Conservation (phyloP, 192 early-diverging fungal species). For the Linderina pennispora region DNA sequence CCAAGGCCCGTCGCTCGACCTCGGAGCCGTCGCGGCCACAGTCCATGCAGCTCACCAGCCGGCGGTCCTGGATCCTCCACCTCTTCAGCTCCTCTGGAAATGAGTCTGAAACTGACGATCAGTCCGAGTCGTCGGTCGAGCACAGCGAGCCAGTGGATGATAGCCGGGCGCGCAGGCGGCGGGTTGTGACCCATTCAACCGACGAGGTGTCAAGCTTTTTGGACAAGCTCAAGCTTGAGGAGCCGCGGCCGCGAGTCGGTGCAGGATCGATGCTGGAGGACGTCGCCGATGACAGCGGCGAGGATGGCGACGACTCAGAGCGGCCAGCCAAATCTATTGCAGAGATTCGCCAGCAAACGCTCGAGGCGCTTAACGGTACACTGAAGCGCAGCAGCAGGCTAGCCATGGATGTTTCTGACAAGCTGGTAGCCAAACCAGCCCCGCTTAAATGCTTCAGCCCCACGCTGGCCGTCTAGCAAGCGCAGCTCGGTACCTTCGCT, state of each 20-base stretch:
- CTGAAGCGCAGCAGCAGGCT: neutral
- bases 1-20: slow-evolving; percentile 32
- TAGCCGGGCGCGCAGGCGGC: slow-evolving; percentile 6
- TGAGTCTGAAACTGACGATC: no score
- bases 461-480: no score
- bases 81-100: slow-evolving; percentile 17
- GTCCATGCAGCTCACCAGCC: slow-evolving; percentile 28
- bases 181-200: slow-evolving; percentile 37
- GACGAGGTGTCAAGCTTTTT: slow-evolving; percentile 20
- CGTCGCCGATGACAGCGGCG: slow-evolving; percentile 32
- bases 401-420: no score
- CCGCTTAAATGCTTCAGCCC: no score
- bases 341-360: slow-evolving; percentile 38
- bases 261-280: slow-evolving; percentile 18
- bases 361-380: slow-evolving; percentile 39
- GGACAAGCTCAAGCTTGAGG: slow-evolving; percentile 16
- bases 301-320: slow-evolving; percentile 28
- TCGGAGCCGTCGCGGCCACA: slow-evolving; percentile 39
- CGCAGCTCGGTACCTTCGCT: no score
- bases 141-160: slow-evolving; percentile 1
- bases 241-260: neutral
- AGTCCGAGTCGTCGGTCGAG: neutral
- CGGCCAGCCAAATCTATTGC: slow-evolving; percentile 24
- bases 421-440: no score
- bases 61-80: slow-evolving; percentile 28